phyloP scores from a whole-genome alignment of 768 basidiomycete genomes.

The Hebeloma cylindrosporum region DNA sequence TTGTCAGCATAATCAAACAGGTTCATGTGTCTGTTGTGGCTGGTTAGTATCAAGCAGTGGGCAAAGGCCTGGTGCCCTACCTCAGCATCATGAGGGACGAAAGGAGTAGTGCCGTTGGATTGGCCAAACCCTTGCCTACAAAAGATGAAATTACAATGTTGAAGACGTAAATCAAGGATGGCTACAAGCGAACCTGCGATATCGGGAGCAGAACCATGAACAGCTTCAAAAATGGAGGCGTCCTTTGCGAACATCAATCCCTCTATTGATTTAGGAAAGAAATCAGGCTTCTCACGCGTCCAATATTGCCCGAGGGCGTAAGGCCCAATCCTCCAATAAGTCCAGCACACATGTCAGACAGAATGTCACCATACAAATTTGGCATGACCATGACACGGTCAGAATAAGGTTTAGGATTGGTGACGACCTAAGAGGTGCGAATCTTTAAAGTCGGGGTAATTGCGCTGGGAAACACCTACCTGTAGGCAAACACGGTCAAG shows the following conservation, averaged over 20 bases:
- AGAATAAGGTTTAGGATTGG: conserved; percentile 89
- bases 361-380: conserved; percentile 93
- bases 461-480: conserved; percentile 39
- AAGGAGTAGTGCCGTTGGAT: conserved; percentile 97
- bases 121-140: conserved; percentile 86
- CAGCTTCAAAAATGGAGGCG: conserved; percentile 99
- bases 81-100: conserved; percentile 98
- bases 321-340: conserved; percentile 97
- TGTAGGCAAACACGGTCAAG: conserved; percentile 95
- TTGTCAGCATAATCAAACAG: conserved; percentile 77
- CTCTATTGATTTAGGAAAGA: conserved; percentile 2
- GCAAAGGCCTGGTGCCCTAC: conserved; percentile 34
- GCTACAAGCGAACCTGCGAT: conserved; percentile 70
- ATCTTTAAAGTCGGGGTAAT: background rate
- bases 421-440: conserved; percentile 60
- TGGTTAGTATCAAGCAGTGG: conserved; percentile 8
- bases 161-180: conserved; percentile 6
- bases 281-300: conserved; percentile 57
- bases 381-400: conserved; percentile 99
- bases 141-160: conserved; percentile 2
- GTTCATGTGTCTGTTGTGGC: conserved; percentile 79
- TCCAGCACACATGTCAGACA: conserved; percentile 98
- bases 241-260: conserved; percentile 50
- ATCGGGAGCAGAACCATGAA: conserved; percentile 99
- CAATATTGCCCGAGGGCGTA: conserved; percentile 97